phyloP scores from a whole-genome alignment of 2,329 filamentous ascomycete species.

The Hypoxylon sp. region DNA sequence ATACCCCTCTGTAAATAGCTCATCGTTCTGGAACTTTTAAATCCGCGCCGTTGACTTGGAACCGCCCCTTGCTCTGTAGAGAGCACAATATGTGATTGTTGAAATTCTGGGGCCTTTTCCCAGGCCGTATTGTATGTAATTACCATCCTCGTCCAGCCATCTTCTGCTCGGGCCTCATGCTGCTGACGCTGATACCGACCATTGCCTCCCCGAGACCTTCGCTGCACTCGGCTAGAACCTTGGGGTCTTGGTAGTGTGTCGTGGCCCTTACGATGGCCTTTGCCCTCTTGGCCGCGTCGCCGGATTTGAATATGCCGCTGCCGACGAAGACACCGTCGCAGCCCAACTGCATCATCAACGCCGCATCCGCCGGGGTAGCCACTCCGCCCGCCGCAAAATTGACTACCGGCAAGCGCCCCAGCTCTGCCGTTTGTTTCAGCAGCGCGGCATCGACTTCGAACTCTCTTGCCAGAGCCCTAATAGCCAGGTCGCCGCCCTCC shows the following conservation, averaged over 20 bases:
- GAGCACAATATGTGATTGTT: conserved; percentile 20
- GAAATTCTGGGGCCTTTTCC: conserved; percentile 12
- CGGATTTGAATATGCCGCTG: conserved; percentile 96
- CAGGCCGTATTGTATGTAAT: conserved; percentile 25
- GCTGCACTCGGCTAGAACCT: conserved; percentile 88
- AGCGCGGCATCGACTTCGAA: conserved; percentile 82
- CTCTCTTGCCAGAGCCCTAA: conserved; percentile 82
- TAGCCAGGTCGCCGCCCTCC: conserved; percentile 63
- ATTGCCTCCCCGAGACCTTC: conserved; percentile 95
- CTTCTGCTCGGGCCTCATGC: conserved; percentile 83
- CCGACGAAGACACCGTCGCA: conserved; percentile 99
- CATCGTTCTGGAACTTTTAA: conserved; percentile 2
- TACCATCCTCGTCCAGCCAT: conserved; percentile 89
- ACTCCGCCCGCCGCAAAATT: conserved; percentile 99
- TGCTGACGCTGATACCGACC: conserved; percentile 91
- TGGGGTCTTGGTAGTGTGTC: conserved; percentile 88
- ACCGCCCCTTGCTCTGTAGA: conserved; percentile 9
- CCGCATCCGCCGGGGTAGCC: conserved; percentile 98
- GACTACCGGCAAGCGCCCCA: conserved; percentile 91
- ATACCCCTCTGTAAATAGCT: not conserved
- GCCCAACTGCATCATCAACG: conserved; percentile 97
- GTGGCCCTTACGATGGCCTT: conserved; percentile 95
- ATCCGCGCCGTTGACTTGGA: conserved; percentile 5
- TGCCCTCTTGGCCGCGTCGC: conserved; percentile 88
- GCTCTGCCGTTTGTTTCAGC: conserved; percentile 86